Evolutionary conservation across 176 grass and related monocot genomes (phyloP).

Genomic region (Dactylis glomerata): DNA sequence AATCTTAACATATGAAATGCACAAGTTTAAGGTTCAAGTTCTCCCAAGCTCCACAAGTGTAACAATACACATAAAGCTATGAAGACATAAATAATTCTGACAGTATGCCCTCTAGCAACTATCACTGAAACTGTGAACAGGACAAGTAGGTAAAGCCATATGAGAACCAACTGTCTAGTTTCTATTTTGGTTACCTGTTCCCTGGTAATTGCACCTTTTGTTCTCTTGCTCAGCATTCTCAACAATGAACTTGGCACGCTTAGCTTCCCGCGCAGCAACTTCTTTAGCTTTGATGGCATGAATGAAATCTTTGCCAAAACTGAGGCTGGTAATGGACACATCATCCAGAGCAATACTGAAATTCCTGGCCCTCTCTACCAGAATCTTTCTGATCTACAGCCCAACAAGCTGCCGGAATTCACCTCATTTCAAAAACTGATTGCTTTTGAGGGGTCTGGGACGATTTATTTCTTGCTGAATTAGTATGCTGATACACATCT

Average conservation of each 20-base stretch:
- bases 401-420: too few species aligned
- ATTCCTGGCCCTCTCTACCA: constrained; percentile 70
- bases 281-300: constrained; percentile 78
- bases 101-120: not conserved
- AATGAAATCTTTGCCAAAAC: constrained; percentile 77
- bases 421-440: too few species aligned
- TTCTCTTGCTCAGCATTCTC: constrained; percentile 93
- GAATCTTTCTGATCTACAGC: constrained; percentile 64
- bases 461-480: too few species aligned
- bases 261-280: constrained; percentile 77
- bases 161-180: not conserved
- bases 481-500: too few species aligned
- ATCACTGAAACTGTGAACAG: not conserved
- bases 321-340: constrained; percentile 76
- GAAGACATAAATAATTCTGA: not conserved
- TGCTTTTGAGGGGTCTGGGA: too few species aligned
- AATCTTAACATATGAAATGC: not conserved
- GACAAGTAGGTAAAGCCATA: not conserved
- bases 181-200: constrained; percentile 51
- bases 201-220: constrained; percentile 68
- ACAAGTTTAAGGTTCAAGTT: not conserved
- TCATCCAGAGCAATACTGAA: constrained; percentile 80
- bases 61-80: not conserved
- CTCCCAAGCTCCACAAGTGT: not conserved
- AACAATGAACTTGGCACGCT: constrained; percentile 84